Evolutionary conservation across 1,284 basidiomycete genomes (phyloP).

Genomic region (Schizophyllum commune): DNA sequence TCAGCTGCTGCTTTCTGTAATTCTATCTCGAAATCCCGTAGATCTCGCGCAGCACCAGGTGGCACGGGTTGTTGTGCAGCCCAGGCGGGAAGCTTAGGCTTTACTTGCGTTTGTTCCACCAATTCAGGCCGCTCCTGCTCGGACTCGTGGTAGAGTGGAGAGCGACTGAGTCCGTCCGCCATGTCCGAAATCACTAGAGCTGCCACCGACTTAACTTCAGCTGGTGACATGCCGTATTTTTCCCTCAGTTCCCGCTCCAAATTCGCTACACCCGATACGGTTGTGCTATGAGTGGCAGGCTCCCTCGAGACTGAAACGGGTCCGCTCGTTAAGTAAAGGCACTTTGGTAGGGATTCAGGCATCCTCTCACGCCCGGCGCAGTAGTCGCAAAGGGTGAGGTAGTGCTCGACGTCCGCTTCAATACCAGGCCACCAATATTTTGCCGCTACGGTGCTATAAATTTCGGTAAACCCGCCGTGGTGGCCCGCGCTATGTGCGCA

Average conservation of each 20-base stretch:
- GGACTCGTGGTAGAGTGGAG: no score
- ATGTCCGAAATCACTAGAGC: no score
- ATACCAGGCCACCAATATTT: background rate
- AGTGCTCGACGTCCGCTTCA: background rate
- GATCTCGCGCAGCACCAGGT: background rate
- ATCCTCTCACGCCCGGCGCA: background rate
- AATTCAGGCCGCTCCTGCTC: no score
- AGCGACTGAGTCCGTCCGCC: no score
- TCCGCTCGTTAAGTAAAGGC: background rate
- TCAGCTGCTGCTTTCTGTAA: background rate
- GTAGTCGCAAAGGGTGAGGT: background rate
- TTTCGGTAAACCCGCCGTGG: background rate
- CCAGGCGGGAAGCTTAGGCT: background rate
- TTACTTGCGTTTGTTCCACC: background rate
- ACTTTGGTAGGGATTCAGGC: background rate
- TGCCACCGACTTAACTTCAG: no score
- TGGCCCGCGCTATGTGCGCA: background rate
- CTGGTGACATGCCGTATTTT: no score
- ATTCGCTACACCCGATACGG: no score
- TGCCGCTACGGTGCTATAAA: background rate
- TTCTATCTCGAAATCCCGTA: background rate
- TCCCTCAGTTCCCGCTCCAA: no score
- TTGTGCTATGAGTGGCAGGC: no score
- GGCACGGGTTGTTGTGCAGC: no score
- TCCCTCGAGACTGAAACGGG: background rate